Evolutionary conservation across 176 grass and related monocot genomes (phyloP), one percentile per base, ranked within the genome.

Genomic region (Puccinellia tenuiflora): DNA sequence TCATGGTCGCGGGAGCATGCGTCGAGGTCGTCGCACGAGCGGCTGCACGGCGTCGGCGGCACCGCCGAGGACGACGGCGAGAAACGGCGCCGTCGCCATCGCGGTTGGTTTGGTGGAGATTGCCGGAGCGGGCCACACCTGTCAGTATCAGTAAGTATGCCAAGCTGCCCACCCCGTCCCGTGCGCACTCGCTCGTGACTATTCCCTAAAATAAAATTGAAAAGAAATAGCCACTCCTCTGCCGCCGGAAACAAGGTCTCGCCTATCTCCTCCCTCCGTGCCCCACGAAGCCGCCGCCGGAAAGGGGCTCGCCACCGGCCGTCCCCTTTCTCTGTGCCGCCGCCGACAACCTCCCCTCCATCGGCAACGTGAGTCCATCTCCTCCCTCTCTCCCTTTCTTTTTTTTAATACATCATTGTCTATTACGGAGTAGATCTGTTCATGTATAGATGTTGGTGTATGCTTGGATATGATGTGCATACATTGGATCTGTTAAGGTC

Each of bases 1-100:
- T 95, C 95, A 65, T 94, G 95, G 29, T 84, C 81, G 59, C 93
- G 93, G 90, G 92, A 95, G 81, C 88, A 98, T 18, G 90, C 95
- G 53, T 95, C 92, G 63, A 98, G 95, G 57, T 98, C 95, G 60
- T 98, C 95, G 30, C 95, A 98, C 31, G 88, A 86, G 60, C 84
- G 85, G 85, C 96, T 95, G 86, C 92, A 95, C 14, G 88, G 87
- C 18, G 72, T 78, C 31, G 50, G 82, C 37, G 65, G 61, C 60
- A 22, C 38, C 38, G n/a, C 37, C 12, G 66, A 76, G 3, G 78
- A 31, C 15, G 50, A 6, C 30, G 67, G 63, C 21, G 79, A 15
- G 45, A 28, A 40, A 40, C 9, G 56, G 56, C 25, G 57, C 2
- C 54, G 54, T 12, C 35, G 5, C 40, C 1, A 8, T 40, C 39